Base-by-base conservation (phyloP, 192 early-diverging fungal species). In the Backusella macrospora region DNA sequence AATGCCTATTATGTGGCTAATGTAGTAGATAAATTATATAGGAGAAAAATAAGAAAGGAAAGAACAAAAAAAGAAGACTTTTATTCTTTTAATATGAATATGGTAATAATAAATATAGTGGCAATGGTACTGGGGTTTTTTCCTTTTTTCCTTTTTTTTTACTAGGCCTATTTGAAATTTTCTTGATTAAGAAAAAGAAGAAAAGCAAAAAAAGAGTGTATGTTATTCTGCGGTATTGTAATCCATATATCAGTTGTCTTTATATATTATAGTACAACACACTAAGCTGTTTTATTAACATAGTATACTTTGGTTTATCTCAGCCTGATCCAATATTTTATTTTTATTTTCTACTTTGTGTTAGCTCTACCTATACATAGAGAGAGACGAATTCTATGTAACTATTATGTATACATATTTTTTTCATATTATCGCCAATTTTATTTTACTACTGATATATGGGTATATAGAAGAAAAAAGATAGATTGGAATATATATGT, bases 101-200 rank as follows among this genome's bases (percentile, higher is more conserved):
- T 59, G 52, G 2, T 23, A 26, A 13, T 23, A 18, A 59, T 34
- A 34, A 34, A 34, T 34, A 34, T 34, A 34, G 2, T 34, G 29
- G 29, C 2, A 34, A 34, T 2, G 29, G 2, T 34, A 2, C 29
- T 34, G 29, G 2, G 29, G 29, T 34, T 34, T 0, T 34, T 34
- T 34, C 2, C 2, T 2, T 59, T 59, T 18, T 18, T 3, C 26
- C 52, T 10, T 59, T 49, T 49, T 59, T 59, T 59, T 12, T 13
- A 59, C 13, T 59, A 59, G 52, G 8, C 18, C 23, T 59, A 23
- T 59, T 59, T 23, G 52, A 59, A 59, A 59, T 59, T 26, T 59
- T 59, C 52, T 59, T 59, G 18, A 26, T 59, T 26, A 18, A 18
- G n/a, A 6, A 59, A 59, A 59, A 23, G 12, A 59, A 59, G 26